phyloP scores from a whole-genome alignment of 129 eudicot genomes.

The Calendula officinalis region DNA sequence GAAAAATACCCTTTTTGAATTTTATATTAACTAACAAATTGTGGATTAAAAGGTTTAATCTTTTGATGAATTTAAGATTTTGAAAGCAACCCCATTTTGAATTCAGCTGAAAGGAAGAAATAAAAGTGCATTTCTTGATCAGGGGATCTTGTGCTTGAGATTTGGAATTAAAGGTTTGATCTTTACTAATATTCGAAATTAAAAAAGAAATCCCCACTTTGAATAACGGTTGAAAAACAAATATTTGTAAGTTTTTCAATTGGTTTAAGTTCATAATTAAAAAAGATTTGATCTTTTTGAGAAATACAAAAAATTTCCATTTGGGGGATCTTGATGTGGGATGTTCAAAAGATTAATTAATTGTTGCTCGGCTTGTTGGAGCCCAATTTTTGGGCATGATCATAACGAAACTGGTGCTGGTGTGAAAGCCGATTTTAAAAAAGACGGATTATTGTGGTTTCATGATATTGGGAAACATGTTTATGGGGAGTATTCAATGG shows the following conservation, averaged over 20 bases:
- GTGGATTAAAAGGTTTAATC: background rate
- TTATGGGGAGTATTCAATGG: constrained; percentile 53
- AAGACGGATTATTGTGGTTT: too few species aligned
- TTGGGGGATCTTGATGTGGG: constrained; percentile 39
- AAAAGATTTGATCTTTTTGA: constrained; percentile 11
- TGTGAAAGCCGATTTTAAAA: constrained; percentile 18
- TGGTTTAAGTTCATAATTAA: background rate
- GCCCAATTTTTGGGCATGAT: constrained; percentile 36
- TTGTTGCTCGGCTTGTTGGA: constrained; percentile 49
- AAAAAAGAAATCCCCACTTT: constrained; percentile 1
- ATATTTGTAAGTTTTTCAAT: too few species aligned
- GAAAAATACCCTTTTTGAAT: too few species aligned
- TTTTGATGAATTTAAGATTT: background rate
- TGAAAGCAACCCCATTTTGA: background rate
- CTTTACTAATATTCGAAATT: constrained; percentile 1
- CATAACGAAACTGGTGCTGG: constrained; percentile 14
- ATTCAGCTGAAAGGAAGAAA: constrained; percentile 3
- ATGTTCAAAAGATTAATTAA: constrained; percentile 45
- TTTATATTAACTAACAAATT: too few species aligned
- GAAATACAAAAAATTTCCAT: background rate
- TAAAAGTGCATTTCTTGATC: constrained; percentile 2
- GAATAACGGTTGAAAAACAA: background rate
- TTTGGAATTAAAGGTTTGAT: background rate
- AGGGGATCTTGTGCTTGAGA: constrained; percentile 1
- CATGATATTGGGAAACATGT: constrained; percentile 34